Evolutionary conservation across 805 yeast genomes (phyloP), one percentile per base, ranked within the genome.

Genomic region (Wickerhamomyces chambardii): DNA sequence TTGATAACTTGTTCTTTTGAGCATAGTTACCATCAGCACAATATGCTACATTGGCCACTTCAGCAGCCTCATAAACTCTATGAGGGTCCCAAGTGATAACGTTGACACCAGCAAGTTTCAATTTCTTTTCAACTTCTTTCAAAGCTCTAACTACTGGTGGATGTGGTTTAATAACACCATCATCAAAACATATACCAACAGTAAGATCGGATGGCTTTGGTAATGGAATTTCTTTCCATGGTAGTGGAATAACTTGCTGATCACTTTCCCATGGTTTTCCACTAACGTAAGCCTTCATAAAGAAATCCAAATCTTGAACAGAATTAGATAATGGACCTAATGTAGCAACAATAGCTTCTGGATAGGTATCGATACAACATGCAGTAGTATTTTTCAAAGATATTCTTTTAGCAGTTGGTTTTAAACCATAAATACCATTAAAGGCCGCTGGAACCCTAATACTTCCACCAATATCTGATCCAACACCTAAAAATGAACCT

Each of bases 241-340:
- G 60, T 33, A 66, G 40, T 15, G 66, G 63, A 9, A 58, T 36
- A 10, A 47, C 38, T 26, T 43, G 41, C 14, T 60, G 59, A 46
- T 73, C 79, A 18, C 48, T 48, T 24, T 61, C 59, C 84, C 85
- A 78, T 15, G 86, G 87, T 45, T 73, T 63, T 40, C 84, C 86
- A 33, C 48, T 50, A 30, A 51, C 42, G 51, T 73, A 77, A 22
- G 62, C 46, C 38, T 73, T 68, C 85, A 79, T 79, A 61, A 76
- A 76, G 41, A 72, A 62, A 16, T 80, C 86, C 41, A 82, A 53
- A 56, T 82, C 89, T 6, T 77, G 83, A 29, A 78, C 55, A 3
- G 71, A 58, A 45, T 78, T 69, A 6, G 84, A 67, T 55, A 82
- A 52, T 28, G 90, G 92, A 15, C 89, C 90, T 34, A 68, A 70